Percentiles rank a stretch among this genome's conserved stretches.
phyloP scores from a whole-genome alignment of 2,329 filamentous ascomycete genomes.

The Volutella citrinella region DNA sequence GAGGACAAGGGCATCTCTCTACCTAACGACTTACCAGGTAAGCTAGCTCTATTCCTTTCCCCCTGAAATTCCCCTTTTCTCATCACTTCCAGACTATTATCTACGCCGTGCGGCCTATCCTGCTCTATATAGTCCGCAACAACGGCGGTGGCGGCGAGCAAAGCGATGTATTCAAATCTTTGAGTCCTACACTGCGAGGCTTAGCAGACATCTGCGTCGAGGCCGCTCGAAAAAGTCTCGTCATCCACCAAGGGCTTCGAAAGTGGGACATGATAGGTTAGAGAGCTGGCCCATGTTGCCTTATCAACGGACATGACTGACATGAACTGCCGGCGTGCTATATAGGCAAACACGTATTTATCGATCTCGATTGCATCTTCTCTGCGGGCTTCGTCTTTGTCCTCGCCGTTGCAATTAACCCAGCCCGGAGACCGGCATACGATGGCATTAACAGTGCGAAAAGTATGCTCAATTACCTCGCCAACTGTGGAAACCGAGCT shows the following conservation, averaged over 20 bases:
- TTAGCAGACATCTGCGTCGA: slow-evolving; percentile 15
- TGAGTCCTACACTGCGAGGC: slow-evolving; percentile 11
- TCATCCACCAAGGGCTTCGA: slow-evolving; percentile 11
- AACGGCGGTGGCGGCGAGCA: slow-evolving; percentile 9
- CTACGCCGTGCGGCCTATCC: slow-evolving; percentile 12
- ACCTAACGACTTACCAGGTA: slow-evolving; percentile 13
- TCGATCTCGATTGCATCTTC: slow-evolving; percentile 14
- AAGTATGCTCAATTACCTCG: slow-evolving; percentile 10
- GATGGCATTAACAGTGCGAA: slow-evolving; percentile 12
- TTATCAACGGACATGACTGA: no score
- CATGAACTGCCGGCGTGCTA: no score
- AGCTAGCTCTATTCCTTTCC: neutral
- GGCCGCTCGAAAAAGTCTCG: slow-evolving; percentile 12
- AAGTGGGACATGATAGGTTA: slow-evolving; percentile 11
- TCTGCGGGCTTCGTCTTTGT: slow-evolving; percentile 15
- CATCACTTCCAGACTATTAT: slow-evolving; percentile 7
- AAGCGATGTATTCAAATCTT: slow-evolving; percentile 2
- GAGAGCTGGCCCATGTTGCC: no score
- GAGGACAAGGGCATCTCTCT: slow-evolving; percentile 12
- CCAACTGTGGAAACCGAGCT: slow-evolving; percentile 11
- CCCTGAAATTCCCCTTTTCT: neutral
- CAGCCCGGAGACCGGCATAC: slow-evolving; percentile 4
- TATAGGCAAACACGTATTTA: slow-evolving; percentile 13
- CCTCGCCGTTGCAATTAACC: slow-evolving; percentile 11
- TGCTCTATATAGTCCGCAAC: slow-evolving; percentile 13